A percentile compares a stretch with the other conserved stretches of the same genome.
phyloP scores from a whole-genome alignment of 495 filamentous ascomycete genomes.

The Penicillium mononematosum region DNA sequence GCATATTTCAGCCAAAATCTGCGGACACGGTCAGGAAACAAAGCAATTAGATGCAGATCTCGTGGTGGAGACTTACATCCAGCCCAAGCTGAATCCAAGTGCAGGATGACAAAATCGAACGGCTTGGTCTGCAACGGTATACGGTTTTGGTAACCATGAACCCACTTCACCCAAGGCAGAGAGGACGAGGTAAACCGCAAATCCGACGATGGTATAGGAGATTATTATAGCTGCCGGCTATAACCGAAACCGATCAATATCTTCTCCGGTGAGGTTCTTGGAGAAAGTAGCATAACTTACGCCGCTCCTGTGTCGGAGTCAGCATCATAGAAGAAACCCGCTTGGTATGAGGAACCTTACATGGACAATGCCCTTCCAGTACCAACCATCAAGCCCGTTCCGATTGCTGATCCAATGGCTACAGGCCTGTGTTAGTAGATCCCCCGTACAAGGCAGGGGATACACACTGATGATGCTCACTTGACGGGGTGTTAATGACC shows the following conservation, averaged over 20 bases:
- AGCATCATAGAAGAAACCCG: background rate
- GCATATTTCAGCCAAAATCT: constrained; percentile 64
- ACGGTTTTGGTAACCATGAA: constrained; percentile 55
- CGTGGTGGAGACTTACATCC: constrained; percentile 35
- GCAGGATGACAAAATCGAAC: constrained; percentile 60
- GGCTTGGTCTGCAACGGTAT: constrained; percentile 61
- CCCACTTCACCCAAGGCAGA: constrained; percentile 64
- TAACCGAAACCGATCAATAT: constrained; percentile 11
- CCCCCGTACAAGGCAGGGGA: background rate
- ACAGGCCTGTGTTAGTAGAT: constrained; percentile 5
- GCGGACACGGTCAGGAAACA: constrained; percentile 2
- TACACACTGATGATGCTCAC: constrained; percentile 66
- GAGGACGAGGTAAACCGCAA: constrained; percentile 61
- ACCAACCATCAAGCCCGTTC: constrained; percentile 64
- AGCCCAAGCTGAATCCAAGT: constrained; percentile 62
- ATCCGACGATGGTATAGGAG: constrained; percentile 59
- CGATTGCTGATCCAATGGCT: constrained; percentile 83
- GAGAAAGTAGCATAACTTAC: constrained; percentile 20
- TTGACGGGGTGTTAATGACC: constrained; percentile 63
- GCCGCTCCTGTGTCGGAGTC: constrained; percentile 28
- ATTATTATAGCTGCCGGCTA: constrained; percentile 60
- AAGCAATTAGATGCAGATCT: background rate
- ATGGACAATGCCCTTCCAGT: constrained; percentile 62
- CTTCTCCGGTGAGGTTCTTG: background rate
- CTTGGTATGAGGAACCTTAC: constrained; percentile 45